Base-by-base conservation (phyloP, 2,329 filamentous ascomycete genomes). In the Plectosphaerella plurivora region DNA sequence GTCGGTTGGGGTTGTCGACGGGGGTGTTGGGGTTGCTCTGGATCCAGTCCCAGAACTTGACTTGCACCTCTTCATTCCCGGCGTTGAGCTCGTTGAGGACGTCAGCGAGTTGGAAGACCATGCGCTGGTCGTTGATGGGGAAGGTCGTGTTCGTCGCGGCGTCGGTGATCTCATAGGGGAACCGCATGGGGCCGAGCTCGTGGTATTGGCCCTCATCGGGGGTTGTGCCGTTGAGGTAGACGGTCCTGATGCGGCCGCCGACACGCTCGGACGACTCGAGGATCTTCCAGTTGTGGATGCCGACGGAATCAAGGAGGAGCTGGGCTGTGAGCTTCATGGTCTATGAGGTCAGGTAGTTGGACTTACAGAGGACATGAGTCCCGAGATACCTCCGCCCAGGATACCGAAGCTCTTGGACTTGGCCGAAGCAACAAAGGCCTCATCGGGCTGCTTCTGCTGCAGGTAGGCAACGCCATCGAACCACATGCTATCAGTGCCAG, bases 101-200 rank as follows among this genome's bases (percentile, higher is more conserved):
- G 7, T 65, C 66, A 3, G 66, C 71, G 7, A 75, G 60, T 56
- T 75, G 69, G 41, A 73, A 74, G 2, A 72, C 67, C 64, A 74
- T 68, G 24, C 63, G 65, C 50, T 74, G 72, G 47, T 75, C 72
- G 49, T 67, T 67, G 52, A 73, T 70, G 24, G 68, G 59, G 5
- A 73, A 61, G 0, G 71, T 74, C 51, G 72, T 67, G 45, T 73
- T 73, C 5, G 64, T 71, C 44, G 69, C 68, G 1, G 66, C 57
- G 50, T 73, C 72, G 0, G 65, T 70, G 47, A 73, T 65, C 44
- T 63, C 65, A 22, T 71, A 64, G 0, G 73, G 72, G 49, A 74
- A 71, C 2, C 73, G 67, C 73, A 75, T 74, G 0, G 72, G 72
- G 0, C 73, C 73, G 65, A 75, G 72, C 53, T 75, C 63, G 44